Evolutionary conservation across 371 early-diverging fungal genomes (phyloP).

Genomic region (Syncephalastrum monosporum): DNA sequence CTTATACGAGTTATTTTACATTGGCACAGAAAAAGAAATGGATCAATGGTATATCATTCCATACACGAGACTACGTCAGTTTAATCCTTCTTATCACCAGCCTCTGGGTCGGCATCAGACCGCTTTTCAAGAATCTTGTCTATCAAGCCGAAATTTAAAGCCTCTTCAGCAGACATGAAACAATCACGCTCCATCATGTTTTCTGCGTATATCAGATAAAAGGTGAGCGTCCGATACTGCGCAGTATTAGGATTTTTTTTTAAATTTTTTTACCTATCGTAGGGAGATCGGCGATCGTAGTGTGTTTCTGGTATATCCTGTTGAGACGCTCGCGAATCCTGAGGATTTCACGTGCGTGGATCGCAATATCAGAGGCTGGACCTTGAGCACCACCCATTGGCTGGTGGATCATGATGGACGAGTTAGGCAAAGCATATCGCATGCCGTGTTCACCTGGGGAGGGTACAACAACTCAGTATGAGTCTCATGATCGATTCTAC

Average conservation of each 20-base stretch:
- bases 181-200: slow-evolving; percentile 92
- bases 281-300: slow-evolving; percentile 75
- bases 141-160: slow-evolving; percentile 89
- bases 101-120: slow-evolving; percentile 5
- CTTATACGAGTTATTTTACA: too few species aligned
- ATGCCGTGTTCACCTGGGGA: slow-evolving; percentile 79
- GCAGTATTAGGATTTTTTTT: slow-evolving; percentile 17
- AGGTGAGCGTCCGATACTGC: background rate
- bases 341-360: slow-evolving; percentile 95
- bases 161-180: slow-evolving; percentile 93
- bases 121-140: slow-evolving; percentile 81
- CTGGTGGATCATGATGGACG: slow-evolving; percentile 97
- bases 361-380: slow-evolving; percentile 97
- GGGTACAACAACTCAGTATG: background rate
- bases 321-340: slow-evolving; percentile 87
- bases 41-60: too few species aligned
- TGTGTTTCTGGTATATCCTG: slow-evolving; percentile 84
- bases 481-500: background rate
- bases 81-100: background rate
- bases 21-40: too few species aligned
- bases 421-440: slow-evolving; percentile 87
- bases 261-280: slow-evolving; percentile 84
- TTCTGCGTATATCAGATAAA: slow-evolving; percentile 34
- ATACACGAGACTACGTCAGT: too few species aligned
- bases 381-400: slow-evolving; percentile 96